Conservation (phyloP, 108 stramenopile species). For the Cyclotella cryptica region DNA sequence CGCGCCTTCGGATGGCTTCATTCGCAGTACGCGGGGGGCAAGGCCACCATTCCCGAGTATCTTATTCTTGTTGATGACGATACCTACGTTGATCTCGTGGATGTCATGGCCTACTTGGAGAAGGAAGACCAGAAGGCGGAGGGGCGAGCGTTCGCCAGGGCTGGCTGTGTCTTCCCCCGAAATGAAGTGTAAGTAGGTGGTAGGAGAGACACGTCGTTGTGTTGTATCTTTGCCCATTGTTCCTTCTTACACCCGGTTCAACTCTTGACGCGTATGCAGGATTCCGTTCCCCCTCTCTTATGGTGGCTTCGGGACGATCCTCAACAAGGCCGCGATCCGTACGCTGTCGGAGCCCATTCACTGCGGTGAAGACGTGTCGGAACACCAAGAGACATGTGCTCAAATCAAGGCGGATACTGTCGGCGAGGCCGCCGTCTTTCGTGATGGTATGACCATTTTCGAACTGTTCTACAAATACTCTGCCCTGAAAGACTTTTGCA, state of each 20-base stretch:
- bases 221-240: background rate
- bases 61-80: slow-evolving; percentile 19
- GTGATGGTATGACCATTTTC: slow-evolving; percentile 10
- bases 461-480: slow-evolving; percentile 24
- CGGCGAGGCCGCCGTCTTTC: slow-evolving; percentile 7
- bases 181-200: slow-evolving; percentile 1
- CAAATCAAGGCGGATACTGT: background rate
- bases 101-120: slow-evolving; percentile 12
- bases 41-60: slow-evolving; percentile 1
- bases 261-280: background rate
- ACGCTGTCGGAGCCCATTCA: slow-evolving; percentile 26
- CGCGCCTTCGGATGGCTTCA: slow-evolving; percentile 23
- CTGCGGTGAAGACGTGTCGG: background rate
- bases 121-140: background rate
- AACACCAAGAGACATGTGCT: background rate
- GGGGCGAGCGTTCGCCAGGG: slow-evolving; percentile 10
- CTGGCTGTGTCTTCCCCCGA: slow-evolving; percentile 7
- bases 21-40: background rate
- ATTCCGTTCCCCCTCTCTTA: slow-evolving; percentile 37
- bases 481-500: slow-evolving; percentile 10
- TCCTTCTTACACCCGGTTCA: background rate
- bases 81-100: slow-evolving; percentile 8
- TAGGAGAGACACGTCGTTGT: background rate
- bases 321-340: slow-evolving; percentile 30
- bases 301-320: slow-evolving; percentile 52